Percentiles rank a stretch among this genome's conserved stretches.
phyloP scores from a whole-genome alignment of 2,329 filamentous ascomycete genomes.

The Immersiporthe knoxdaviesiana region DNA sequence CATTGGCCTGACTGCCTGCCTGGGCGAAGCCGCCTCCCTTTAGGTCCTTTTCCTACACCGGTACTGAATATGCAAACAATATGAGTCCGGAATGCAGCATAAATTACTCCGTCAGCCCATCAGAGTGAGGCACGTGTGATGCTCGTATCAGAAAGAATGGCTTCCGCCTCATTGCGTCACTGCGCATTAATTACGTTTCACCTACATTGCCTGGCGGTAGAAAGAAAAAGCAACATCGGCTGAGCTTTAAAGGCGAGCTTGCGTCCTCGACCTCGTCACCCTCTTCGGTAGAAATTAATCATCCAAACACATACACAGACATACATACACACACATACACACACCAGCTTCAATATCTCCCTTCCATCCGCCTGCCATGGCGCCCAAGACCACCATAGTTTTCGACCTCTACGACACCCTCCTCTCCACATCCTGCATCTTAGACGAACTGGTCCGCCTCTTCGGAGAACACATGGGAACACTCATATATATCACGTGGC shows the following conservation, averaged over 20 bases:
- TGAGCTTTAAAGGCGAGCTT: neutral
- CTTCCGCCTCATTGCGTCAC: slow-evolving; percentile 26
- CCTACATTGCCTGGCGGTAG: neutral
- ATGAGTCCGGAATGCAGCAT: too few relatives aligned
- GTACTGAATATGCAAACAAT: too few relatives aligned
- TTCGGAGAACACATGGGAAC: slow-evolving; percentile 59
- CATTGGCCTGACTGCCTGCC: too few relatives aligned
- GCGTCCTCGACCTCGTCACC: neutral
- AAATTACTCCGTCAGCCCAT: too few relatives aligned
- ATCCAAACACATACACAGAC: neutral
- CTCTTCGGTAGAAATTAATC: neutral
- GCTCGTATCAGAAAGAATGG: neutral
- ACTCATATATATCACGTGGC: slow-evolving; percentile 63
- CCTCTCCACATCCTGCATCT: slow-evolving; percentile 71
- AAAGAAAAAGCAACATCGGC: neutral
- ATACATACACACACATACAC: neutral
- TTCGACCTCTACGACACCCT: slow-evolving; percentile 80
- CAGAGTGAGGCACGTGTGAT: too few relatives aligned
- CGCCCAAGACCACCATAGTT: slow-evolving; percentile 54
- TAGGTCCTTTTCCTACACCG: too few relatives aligned
- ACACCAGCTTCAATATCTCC: neutral
- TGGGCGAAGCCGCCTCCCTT: neutral
- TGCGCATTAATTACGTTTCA: neutral
- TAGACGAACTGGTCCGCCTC: slow-evolving; percentile 57
- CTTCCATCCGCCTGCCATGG: neutral